phyloP scores from a whole-genome alignment of 805 yeast genomes.

The Kuraishia ogatae region DNA sequence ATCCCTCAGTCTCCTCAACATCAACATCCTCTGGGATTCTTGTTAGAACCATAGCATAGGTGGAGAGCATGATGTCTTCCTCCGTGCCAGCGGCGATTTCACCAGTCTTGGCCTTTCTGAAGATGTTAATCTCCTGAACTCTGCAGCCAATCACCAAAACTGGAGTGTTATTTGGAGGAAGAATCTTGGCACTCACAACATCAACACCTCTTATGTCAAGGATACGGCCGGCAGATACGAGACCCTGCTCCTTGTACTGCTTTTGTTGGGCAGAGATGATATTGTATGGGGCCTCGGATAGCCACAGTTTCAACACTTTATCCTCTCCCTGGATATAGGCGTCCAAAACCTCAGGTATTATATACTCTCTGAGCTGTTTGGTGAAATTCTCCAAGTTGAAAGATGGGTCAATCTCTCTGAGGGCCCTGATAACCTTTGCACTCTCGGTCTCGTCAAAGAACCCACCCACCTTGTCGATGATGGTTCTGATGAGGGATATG shows the following conservation, averaged over 20 bases:
- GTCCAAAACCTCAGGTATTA: conserved; percentile 91
- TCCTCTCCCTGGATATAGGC: conserved; percentile 93
- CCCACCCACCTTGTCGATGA: conserved; percentile 73
- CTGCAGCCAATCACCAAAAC: conserved; percentile 90
- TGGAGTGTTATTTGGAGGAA: conserved; percentile 88
- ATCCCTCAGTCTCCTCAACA: conserved; percentile 88
- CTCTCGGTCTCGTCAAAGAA: conserved; percentile 94
- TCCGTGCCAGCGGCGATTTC: conserved; percentile 95
- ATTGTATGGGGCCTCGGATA: conserved; percentile 93
- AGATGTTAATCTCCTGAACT: conserved; percentile 91
- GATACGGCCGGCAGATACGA: conserved; percentile 84
- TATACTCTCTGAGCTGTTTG: conserved; percentile 79
- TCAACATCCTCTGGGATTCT: conserved; percentile 89
- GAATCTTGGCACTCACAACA: conserved; percentile 74
- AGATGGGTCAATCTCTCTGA: conserved; percentile 83
- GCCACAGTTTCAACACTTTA: conserved; percentile 76
- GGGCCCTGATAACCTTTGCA: conserved; percentile 82
- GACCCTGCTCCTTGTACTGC: conserved; percentile 83
- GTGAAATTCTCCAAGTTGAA: conserved; percentile 75
- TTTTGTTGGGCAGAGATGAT: conserved; percentile 92
- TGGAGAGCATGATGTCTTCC: conserved; percentile 82
- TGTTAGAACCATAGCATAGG: conserved; percentile 95
- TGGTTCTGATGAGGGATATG: conserved; percentile 69
- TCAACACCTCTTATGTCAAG: conserved; percentile 95
- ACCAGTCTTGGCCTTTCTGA: conserved; percentile 84